Conservation (phyloP, 768 basidiomycete species). For the Kwoniella sp. region DNA sequence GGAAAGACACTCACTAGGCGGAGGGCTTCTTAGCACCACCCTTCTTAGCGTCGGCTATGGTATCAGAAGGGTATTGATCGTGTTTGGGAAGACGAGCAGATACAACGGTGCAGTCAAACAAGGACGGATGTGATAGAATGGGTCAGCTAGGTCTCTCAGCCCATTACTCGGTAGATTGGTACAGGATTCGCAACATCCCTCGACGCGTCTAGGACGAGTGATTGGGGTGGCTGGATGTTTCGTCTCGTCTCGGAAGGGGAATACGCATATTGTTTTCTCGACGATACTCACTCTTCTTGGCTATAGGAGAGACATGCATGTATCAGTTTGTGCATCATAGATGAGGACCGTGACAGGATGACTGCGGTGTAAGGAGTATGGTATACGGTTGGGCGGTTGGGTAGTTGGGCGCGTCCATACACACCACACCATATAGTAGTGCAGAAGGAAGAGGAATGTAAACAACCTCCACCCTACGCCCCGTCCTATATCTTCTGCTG, state of each 20-base stretch:
- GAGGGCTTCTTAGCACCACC: slow-evolving; percentile 36
- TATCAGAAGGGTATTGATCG: slow-evolving; percentile 16
- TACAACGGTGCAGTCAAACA: slow-evolving; percentile 5
- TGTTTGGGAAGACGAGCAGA: slow-evolving; percentile 2
- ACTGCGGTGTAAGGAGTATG: too few species aligned
- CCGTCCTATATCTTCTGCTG: too few species aligned
- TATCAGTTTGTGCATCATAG: neutral
- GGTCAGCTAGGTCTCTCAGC: too few species aligned
- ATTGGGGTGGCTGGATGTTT: too few species aligned
- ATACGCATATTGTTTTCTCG: neutral
- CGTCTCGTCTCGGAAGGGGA: neutral
- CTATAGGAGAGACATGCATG: slow-evolving; percentile 16
- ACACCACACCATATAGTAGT: too few species aligned
- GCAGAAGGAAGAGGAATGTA: slow-evolving; percentile 5
- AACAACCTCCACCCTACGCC: slow-evolving; percentile 35
- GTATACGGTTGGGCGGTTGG: too few species aligned
- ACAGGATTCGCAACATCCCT: too few species aligned
- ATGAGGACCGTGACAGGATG: too few species aligned
- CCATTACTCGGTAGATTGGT: too few species aligned
- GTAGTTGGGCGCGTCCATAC: neutral
- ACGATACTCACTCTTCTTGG: slow-evolving; percentile 48
- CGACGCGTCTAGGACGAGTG: too few species aligned
- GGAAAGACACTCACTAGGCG: slow-evolving; percentile 39
- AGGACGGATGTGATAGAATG: neutral
- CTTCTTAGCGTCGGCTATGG: slow-evolving; percentile 35